These are phyloP conservation scores for Termitomyces sp. DNA, from an alignment of 768 basidiomycete species.

Conservation along the genomic window DNA sequence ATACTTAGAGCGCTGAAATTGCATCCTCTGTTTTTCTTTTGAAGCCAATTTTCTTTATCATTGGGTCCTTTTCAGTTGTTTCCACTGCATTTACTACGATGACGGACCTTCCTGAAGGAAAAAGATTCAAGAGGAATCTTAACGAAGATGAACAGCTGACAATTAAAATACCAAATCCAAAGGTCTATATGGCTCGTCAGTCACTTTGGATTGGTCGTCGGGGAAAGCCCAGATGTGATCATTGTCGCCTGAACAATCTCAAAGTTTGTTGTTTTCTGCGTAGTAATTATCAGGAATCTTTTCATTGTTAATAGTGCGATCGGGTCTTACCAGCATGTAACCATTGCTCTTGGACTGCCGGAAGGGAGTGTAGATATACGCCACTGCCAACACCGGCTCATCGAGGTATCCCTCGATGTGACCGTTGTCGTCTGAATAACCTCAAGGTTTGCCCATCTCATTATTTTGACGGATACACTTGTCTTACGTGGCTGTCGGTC, in stretches of 20 bases:
- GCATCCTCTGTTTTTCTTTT: background rate
- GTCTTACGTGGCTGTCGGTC: background rate
- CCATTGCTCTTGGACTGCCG: slow-evolving; percentile 61
- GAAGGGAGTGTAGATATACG: slow-evolving; percentile 67
- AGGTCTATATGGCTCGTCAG: slow-evolving; percentile 62
- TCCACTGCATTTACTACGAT: background rate
- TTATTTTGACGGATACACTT: background rate
- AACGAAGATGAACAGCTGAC: slow-evolving; percentile 51
- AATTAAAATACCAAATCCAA: slow-evolving; percentile 64
- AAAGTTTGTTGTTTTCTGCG: slow-evolving; percentile 42
- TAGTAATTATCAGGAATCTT: background rate
- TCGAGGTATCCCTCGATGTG: slow-evolving; percentile 69
- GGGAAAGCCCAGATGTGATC: slow-evolving; percentile 72
- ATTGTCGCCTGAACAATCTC: slow-evolving; percentile 66
- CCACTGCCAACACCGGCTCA: slow-evolving; percentile 73
- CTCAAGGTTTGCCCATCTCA: slow-evolving; percentile 45
- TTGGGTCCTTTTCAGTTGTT: background rate
- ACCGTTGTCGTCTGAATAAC: slow-evolving; percentile 62
- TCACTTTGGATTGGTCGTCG: slow-evolving; percentile 73
- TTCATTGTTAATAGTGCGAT: slow-evolving; percentile 47
- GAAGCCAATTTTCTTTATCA: background rate
- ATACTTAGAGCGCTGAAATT: background rate
- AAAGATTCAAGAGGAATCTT: slow-evolving; percentile 31
- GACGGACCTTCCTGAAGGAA: slow-evolving; percentile 6
- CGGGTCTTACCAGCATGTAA: slow-evolving; percentile 67